A percentile compares a stretch with the other conserved stretches of the same genome.
These are phyloP conservation scores for Musa itinerans DNA, from an alignment of 176 grass and related monocot species.

Conservation along the genomic window DNA sequence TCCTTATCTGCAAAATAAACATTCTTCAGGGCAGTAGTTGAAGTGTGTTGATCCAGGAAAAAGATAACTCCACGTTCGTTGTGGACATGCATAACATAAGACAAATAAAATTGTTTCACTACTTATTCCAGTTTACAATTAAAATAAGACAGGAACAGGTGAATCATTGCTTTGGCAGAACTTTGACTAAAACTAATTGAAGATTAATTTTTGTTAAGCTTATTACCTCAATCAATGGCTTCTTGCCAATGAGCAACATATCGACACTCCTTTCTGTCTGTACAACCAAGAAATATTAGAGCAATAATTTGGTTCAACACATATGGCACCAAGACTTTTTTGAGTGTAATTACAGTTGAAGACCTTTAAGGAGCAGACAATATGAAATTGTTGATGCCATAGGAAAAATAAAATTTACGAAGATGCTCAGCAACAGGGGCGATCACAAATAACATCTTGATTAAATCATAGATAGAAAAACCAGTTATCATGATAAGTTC, in stretches of 20 bases:
- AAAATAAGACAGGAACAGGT: background rate
- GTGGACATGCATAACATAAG: too few species aligned
- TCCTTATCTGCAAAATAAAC: slow-evolving; percentile 53
- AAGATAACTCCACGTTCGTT: too few species aligned
- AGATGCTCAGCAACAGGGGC: background rate
- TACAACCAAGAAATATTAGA: slow-evolving; percentile 21
- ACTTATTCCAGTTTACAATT: background rate
- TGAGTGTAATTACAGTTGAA: background rate
- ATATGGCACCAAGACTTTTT: background rate
- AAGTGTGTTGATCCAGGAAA: too few species aligned
- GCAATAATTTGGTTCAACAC: background rate
- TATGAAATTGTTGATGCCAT: background rate
- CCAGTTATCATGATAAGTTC: background rate
- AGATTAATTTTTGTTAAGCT: background rate
- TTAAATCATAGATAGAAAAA: background rate
- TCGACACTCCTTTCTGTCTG: slow-evolving; percentile 96
- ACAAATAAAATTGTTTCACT: too few species aligned
- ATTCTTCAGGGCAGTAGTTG: background rate
- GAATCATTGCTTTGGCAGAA: background rate
- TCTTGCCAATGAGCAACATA: slow-evolving; percentile 81
- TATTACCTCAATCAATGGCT: slow-evolving; percentile 77
- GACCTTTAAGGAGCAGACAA: background rate
- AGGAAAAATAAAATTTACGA: background rate
- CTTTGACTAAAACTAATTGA: background rate
- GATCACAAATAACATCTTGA: background rate